phyloP scores from a whole-genome alignment of 352 stramenopile species.

The Phytopythium delawarense region DNA sequence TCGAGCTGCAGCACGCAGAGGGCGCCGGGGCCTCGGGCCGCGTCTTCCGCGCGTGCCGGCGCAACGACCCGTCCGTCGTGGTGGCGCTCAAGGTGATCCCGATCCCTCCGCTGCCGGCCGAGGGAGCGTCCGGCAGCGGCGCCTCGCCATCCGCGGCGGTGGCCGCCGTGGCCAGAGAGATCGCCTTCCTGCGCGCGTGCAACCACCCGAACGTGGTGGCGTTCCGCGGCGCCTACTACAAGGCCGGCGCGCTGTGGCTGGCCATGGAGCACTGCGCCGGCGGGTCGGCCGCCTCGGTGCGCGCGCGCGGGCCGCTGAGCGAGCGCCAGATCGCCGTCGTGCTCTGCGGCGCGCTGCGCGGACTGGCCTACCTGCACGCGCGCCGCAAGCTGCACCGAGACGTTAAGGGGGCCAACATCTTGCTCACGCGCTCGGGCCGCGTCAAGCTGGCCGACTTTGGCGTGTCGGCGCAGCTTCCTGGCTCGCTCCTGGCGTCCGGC shows the following conservation, averaged over 20 bases:
- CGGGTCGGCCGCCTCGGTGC: constrained; percentile 76
- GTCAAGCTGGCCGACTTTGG: constrained; percentile 96
- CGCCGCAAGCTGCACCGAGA: constrained; percentile 91
- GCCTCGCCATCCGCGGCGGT: constrained; percentile 48
- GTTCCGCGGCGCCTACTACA: constrained; percentile 79
- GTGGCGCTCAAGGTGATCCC: constrained; percentile 76
- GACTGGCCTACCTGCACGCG: constrained; percentile 82
- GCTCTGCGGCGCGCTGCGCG: constrained; percentile 63
- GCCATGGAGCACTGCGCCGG: constrained; percentile 89
- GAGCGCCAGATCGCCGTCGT: constrained; percentile 81
- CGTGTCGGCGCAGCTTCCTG: constrained; percentile 56
- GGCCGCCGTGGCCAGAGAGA: constrained; percentile 60
- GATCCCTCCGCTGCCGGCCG: constrained; percentile 45
- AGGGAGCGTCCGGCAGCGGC: constrained; percentile 23
- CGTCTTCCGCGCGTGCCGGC: constrained; percentile 63
- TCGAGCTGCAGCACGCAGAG: constrained; percentile 73
- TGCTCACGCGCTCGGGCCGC: constrained; percentile 89
- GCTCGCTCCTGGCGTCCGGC: background rate
- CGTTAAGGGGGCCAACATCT: constrained; percentile 93
- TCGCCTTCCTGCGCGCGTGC: constrained; percentile 68
- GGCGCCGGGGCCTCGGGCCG: constrained; percentile 62
- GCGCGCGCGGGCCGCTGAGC: constrained; percentile 24
- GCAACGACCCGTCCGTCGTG: constrained; percentile 26
- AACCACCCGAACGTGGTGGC: constrained; percentile 74
- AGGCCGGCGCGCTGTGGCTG: constrained; percentile 82